Evolutionary conservation across 2,329 filamentous ascomycete genomes (phyloP), one percentile per base, ranked within the genome.

Genomic region (Aureobasidium sp.): DNA sequence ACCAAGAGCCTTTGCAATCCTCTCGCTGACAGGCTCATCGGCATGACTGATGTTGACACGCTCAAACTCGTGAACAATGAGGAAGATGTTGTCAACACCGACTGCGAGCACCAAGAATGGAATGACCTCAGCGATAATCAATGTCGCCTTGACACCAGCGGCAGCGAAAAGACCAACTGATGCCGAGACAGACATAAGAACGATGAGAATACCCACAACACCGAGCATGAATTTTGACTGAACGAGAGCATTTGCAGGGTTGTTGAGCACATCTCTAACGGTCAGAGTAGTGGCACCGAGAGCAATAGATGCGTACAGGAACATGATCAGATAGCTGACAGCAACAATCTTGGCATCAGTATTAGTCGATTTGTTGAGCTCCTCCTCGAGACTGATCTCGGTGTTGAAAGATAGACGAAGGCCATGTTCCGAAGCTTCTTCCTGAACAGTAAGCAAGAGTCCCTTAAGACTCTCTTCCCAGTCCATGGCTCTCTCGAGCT

Each of bases 271-370:
- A 63, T 93, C 89, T 67, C 83, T 84, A 63, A 92, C 78, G 0
- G 87, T 90, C 62, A 96, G 79, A 6, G 89, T 92, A 0, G 90
- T 94, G 1, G 92, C 96, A 0, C 94, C 94, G 0, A 99, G 81
- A 0, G 94, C 92, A 59, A 99, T 77, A 6, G 93, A 97, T 4
- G 92, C 94, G 71, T 99, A 99, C 65, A 99, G 77, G 75, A 99
- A 99, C 94, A 99, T 99, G 78, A 97, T 90, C 66, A 97, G 82
- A 76, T 99, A 99, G 80, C 93, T 97, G 75, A 99, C 88, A 60
- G 93, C 85, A 27, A 99, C 86, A 69, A 99, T 99, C 74, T 93
- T 97, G 48, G 93, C 95, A 74, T 99, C 94, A 0, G 94, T 97
- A 74, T 99, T 99, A 55, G 92, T 97, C 41, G 92, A 96, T 77